Evolutionary conservation across 148 eudicot genomes (phyloP).

Genomic region (Fallopia convolvulus): DNA sequence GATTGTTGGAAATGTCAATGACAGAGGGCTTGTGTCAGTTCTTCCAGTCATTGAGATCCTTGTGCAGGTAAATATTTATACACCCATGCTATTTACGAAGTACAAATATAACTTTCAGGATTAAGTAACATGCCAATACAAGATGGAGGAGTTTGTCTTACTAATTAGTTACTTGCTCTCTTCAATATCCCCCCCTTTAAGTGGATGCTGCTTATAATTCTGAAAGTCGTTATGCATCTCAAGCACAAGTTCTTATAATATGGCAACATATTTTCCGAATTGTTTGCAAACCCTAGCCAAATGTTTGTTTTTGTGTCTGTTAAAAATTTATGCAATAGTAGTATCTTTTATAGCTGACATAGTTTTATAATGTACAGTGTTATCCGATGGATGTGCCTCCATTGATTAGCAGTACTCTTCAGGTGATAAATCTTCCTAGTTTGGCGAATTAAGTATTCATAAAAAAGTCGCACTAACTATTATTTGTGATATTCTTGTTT

Average conservation of each 20-base stretch:
- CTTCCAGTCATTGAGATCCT: conserved; percentile 82
- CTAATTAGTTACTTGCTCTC: neutral
- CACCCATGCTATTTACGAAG: neutral
- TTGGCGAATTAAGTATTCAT: neutral
- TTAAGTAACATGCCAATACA: neutral
- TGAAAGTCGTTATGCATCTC: neutral
- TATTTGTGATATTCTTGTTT: conserved; percentile 17
- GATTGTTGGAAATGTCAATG: conserved; percentile 80
- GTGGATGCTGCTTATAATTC: neutral
- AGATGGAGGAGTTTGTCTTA: neutral
- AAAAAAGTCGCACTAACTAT: conserved; percentile 6
- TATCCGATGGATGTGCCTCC: conserved; percentile 86
- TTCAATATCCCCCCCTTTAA: neutral
- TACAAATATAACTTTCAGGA: neutral
- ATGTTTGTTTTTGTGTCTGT: neutral
- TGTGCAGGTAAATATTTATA: conserved; percentile 53
- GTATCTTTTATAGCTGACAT: neutral
- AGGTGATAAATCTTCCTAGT: conserved; percentile 36
- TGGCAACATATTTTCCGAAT: neutral
- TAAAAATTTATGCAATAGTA: neutral
- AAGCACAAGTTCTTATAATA: neutral
- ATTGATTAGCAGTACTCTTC: conserved; percentile 76
- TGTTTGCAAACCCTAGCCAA: neutral
- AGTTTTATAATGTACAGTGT: conserved; percentile 42
- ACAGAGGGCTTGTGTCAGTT: conserved; percentile 77